phyloP scores from a whole-genome alignment of 768 basidiomycete genomes.

The Tubosaeta brunneosetosa region DNA sequence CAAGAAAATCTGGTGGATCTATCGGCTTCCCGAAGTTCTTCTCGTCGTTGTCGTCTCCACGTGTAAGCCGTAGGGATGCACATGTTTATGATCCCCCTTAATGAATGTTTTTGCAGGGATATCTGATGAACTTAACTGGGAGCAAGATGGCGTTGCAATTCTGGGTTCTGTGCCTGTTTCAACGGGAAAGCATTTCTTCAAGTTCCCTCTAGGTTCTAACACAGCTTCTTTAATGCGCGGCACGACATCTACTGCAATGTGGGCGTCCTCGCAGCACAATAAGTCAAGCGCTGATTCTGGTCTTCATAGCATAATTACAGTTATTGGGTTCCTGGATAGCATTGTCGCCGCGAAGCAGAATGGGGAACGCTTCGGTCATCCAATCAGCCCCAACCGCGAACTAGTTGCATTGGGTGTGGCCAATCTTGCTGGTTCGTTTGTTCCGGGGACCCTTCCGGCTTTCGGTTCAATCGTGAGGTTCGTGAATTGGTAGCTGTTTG shows the following conservation, averaged over 20 bases:
- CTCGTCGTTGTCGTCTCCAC: constrained; percentile 82
- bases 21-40: constrained; percentile 86
- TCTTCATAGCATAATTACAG: constrained; percentile 56
- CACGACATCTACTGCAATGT: constrained; percentile 86
- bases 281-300: neutral
- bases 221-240: constrained; percentile 63
- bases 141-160: constrained; percentile 73
- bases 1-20: constrained; percentile 63
- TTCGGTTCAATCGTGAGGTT: constrained; percentile 92
- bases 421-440: constrained; percentile 72
- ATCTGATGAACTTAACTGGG: constrained; percentile 68
- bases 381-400: constrained; percentile 91
- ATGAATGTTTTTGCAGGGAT: constrained; percentile 45
- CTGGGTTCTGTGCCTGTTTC: constrained; percentile 72
- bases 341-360: constrained; percentile 96
- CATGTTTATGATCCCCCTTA: neutral
- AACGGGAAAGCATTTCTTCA: constrained; percentile 59
- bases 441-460: constrained; percentile 87
- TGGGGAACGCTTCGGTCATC: constrained; percentile 75
- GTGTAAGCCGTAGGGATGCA: constrained; percentile 40
- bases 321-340: constrained; percentile 90
- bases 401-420: constrained; percentile 84
- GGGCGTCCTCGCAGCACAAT: constrained; percentile 9
- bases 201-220: constrained; percentile 61
- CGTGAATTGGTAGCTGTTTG: constrained; percentile 11